Percentiles rank a stretch among this genome's conserved stretches.
Evolutionary conservation across 164 flowering plant genomes (phyloP).

Genomic region (Echeveria elegans): DNA sequence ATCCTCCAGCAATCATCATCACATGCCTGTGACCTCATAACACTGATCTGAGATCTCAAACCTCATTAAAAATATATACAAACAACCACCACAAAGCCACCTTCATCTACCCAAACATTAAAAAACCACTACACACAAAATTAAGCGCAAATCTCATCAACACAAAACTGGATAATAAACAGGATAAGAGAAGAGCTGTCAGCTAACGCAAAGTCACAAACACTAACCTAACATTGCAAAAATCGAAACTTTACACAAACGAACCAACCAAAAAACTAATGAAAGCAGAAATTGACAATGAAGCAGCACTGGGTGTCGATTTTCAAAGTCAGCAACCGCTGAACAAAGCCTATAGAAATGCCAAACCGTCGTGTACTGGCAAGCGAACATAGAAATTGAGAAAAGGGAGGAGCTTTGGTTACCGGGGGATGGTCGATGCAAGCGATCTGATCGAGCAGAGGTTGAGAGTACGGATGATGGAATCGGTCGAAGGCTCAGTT

Average conservation of each 20-base stretch:
- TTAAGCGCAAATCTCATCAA: background rate
- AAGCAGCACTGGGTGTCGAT: background rate
- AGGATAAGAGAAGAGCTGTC: background rate
- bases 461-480: background rate
- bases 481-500: background rate
- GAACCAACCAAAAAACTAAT: background rate
- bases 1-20: conserved; percentile 1
- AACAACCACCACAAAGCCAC: conserved; percentile 2
- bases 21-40: conserved; percentile 3
- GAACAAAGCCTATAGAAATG: background rate
- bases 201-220: background rate
- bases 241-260: background rate
- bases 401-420: background rate
- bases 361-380: background rate
- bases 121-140: background rate
- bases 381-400: background rate
- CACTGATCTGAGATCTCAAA: background rate
- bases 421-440: no score
- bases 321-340: background rate
- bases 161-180: background rate
- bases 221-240: background rate
- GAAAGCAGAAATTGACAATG: background rate
- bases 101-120: background rate
- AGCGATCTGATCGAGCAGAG: background rate
- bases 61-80: background rate